Base-by-base conservation (phyloP, 176 grass and related monocot genomes). In the Dactylis glomerata region DNA sequence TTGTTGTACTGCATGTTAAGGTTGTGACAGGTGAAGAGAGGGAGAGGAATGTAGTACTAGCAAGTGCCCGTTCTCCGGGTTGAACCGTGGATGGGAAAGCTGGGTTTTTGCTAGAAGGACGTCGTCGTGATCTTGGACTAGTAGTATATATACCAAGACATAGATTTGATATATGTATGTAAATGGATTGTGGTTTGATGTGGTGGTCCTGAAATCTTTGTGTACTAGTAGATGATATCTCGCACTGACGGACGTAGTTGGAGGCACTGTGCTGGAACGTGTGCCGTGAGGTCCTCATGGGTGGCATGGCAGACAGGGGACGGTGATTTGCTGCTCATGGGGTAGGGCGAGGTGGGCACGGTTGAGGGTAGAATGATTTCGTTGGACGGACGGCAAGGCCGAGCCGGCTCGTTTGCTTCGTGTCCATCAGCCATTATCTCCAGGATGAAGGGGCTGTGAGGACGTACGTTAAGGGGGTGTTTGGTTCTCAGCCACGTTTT, bases 91-190 rank as follows among this genome's bases (percentile, higher is more conserved):
- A 84, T 65, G 58, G 80, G 64, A 83, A 74, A 26, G 89, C 74
- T 74, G 88, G 80, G 56, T 86, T 83, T 83, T 86, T 86, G 74
- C 66, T 74, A 46, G 88, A 73, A 83, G 84, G 57, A 52, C 14
- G 27, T 64, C 14, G 27, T 64, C 38, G 72, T 82, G 79, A 64
- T 65, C 44, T 78, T 64, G 65, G 44, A 86, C 37, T 80, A 47
- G 9, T 86, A 49, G 10, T 86, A 82, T 73, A 42, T 76, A 37
- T 68, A 30, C 3, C 10, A 47, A 70, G 72, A 61, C 52, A 85
- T 89, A 72, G 37, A 44, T 82, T 47, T n/a, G n/a, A 8, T 56
- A 28, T 71, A 50, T 52, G 15, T 38, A 88, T 63, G 70, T 77
- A 86, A 36, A 36, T 85, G 77, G 38, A 85, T 52, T 71, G 51